Conservation (phyloP, 805 yeast genomes). For the Saturnispora sekii region DNA sequence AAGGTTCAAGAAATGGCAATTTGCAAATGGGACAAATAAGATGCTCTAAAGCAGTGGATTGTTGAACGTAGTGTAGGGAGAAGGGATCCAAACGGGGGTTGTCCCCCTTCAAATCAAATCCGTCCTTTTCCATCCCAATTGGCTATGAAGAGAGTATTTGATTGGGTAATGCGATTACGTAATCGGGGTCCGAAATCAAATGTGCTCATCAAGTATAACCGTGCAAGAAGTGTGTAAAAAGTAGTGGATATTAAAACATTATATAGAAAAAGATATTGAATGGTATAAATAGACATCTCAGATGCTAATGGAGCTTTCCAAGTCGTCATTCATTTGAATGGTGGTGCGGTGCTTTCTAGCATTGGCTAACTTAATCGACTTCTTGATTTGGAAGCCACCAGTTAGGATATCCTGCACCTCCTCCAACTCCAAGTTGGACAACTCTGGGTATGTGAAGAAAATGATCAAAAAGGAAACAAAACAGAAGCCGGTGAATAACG, state of each 20-base stretch:
- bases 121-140: not conserved
- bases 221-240: not conserved
- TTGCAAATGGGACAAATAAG: constrained; percentile 57
- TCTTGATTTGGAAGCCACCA: constrained; percentile 79
- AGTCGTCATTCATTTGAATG: constrained; percentile 3
- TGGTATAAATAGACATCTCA: not conserved
- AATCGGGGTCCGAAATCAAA: too few species aligned
- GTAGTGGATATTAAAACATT: not conserved
- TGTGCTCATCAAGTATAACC: not conserved
- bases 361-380: constrained; percentile 45
- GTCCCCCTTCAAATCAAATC: not conserved
- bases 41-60: constrained; percentile 20
- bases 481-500: constrained; percentile 79
- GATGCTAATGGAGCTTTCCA: constrained; percentile 8
- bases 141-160: not conserved
- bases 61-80: constrained; percentile 17
- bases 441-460: constrained; percentile 83
- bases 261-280: not conserved
- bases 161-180: too few species aligned
- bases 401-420: constrained; percentile 76
- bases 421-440: constrained; percentile 82
- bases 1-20: constrained; percentile 50
- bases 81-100: constrained; percentile 18
- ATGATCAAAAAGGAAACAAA: constrained; percentile 63
- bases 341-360: constrained; percentile 23